Base-by-base conservation (phyloP, 768 basidiomycete species). In the Postia placenta region DNA sequence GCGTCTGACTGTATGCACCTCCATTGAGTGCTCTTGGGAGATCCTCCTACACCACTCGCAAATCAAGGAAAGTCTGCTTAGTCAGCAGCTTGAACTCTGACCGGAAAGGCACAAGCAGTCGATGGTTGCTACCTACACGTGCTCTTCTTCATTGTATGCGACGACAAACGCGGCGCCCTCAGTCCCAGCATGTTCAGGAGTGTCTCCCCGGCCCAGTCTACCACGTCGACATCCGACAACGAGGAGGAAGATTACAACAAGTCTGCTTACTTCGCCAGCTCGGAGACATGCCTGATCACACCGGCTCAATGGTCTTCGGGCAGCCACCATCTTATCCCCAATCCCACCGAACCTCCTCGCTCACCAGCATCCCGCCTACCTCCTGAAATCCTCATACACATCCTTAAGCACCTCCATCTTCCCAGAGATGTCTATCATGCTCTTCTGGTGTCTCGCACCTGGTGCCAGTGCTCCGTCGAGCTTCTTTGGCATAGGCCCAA, bases 381-480 rank as follows among this genome's bases (percentile, higher is more conserved):
- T 6, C 87, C 89, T 50, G 95, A 98, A 66, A 78, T 98, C 35
- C 82, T 97, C 61, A 88, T 96, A 14, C 86, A 95, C 63, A 87
- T 97, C 60, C 78, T 99, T 57, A 88, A 85, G 56, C 81, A 92
- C 58, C 74, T 99, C 11, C 79, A 85, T 56, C 74, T 80, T 0
- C 71, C 84, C 25, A 74, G 76, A 51, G 89, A 95, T 65, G 76
- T 97, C 41, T 79, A 85, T 54, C 72, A 74, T 55, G 76, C 80
- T 35, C 75, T 94, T 52, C 81, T 85, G 49, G 93, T 97, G 23
- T 92, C 84, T 17, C 83, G 90, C 49, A 76, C 81, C 23, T 99
- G 95, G 93, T 97, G 92, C 74, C 87, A 94, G 63, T 96, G 92
- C 67, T 83, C 92, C 25, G 92, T 94, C 37, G 91, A 97, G 66